phyloP scores from a whole-genome alignment of 2,329 filamentous ascomycete species.

The Cladophialophora psammophila region DNA sequence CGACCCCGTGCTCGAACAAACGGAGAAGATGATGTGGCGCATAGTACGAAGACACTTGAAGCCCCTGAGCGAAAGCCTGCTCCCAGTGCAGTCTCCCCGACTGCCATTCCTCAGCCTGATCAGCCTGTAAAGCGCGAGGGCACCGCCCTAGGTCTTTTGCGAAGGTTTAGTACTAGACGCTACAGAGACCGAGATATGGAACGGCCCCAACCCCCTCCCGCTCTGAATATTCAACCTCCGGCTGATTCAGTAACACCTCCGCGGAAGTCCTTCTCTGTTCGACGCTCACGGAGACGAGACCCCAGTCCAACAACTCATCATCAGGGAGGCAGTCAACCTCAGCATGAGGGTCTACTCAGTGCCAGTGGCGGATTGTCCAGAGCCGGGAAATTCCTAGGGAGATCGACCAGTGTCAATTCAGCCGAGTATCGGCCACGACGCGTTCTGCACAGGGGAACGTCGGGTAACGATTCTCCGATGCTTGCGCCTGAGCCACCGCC shows the following conservation, averaged over 20 bases:
- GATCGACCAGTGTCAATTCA: slow-evolving; percentile 91
- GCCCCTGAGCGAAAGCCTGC: slow-evolving; percentile 52
- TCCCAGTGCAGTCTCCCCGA: slow-evolving; percentile 42
- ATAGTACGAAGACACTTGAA: slow-evolving; percentile 73
- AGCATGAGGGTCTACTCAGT: slow-evolving; percentile 79
- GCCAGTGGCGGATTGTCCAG: slow-evolving; percentile 61
- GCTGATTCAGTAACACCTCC: slow-evolving; percentile 69
- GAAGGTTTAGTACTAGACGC: slow-evolving; percentile 89
- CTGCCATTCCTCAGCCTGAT: slow-evolving; percentile 55
- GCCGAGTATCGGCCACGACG: slow-evolving; percentile 76
- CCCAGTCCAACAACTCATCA: slow-evolving; percentile 63
- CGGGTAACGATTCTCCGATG: slow-evolving; percentile 60
- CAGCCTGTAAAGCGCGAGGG: slow-evolving; percentile 81
- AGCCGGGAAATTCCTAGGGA: slow-evolving; percentile 74
- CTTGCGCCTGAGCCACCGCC: slow-evolving; percentile 69
- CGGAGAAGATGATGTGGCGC: slow-evolving; percentile 87
- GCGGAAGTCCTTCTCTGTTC: slow-evolving; percentile 89
- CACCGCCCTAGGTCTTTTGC: slow-evolving; percentile 80
- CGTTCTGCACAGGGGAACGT: slow-evolving; percentile 61
- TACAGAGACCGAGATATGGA: slow-evolving; percentile 65
- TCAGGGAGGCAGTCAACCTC: slow-evolving; percentile 67
- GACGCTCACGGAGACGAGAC: slow-evolving; percentile 64
- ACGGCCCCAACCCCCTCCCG: slow-evolving; percentile 72
- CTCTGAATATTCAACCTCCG: slow-evolving; percentile 81
- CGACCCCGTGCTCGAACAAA: slow-evolving; percentile 89